Evolutionary conservation across 1,284 basidiomycete species (phyloP).

Genomic region (Cystobasidium sp.): DNA sequence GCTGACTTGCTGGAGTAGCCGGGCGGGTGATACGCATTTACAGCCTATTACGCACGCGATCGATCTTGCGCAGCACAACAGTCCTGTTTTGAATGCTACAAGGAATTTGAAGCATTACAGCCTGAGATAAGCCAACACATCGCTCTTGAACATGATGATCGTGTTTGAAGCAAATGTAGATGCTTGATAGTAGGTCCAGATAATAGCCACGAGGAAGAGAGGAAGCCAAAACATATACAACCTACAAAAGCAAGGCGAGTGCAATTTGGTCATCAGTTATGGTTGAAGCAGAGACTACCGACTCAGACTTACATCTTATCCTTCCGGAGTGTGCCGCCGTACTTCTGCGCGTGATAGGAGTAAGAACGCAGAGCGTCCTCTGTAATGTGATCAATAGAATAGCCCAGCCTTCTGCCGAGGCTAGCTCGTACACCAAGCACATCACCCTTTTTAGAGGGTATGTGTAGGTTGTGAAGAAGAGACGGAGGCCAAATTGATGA

Average conservation of each 20-base stretch:
- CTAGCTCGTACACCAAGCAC: neutral
- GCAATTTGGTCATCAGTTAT: neutral
- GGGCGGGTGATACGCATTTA: too few relatives aligned
- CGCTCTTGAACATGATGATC: constrained; percentile 2
- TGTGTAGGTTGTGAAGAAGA: neutral
- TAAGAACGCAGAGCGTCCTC: constrained; percentile 41
- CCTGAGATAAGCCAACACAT: neutral
- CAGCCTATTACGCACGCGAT: too few relatives aligned
- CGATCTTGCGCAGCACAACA: too few relatives aligned
- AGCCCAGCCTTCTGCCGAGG: constrained; percentile 20
- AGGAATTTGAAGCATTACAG: neutral
- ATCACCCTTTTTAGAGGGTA: neutral
- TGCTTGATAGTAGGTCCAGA: constrained; percentile 34
- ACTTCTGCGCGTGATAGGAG: constrained; percentile 32
- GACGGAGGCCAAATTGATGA: constrained; percentile 2
- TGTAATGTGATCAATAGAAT: constrained; percentile 40
- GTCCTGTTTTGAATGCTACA: neutral
- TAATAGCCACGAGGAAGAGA: constrained; percentile 34
- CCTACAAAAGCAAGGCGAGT: constrained; percentile 1
- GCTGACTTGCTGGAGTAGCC: too few relatives aligned
- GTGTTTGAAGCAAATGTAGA: constrained; percentile 13
- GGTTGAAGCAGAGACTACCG: neutral
- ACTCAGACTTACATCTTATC: constrained; percentile 39
- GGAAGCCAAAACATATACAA: constrained; percentile 43
- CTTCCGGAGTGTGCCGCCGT: constrained; percentile 13